These are phyloP conservation scores for Debaryomycetaceae sp. DNA, from an alignment of 1,139 yeast genomes.

Conservation along the genomic window DNA sequence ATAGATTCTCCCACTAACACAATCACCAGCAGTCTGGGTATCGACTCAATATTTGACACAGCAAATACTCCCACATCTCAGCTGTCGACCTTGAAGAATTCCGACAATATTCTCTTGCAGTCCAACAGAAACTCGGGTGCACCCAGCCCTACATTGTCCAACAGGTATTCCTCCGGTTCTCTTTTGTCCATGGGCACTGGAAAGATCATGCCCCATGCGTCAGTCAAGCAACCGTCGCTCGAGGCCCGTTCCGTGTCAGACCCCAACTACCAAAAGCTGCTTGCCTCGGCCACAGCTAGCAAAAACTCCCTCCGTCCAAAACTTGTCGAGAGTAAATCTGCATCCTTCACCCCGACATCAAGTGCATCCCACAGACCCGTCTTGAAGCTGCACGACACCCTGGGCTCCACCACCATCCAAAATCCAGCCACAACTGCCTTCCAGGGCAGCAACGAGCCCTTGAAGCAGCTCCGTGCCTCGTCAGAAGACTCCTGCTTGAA, in stretches of 20 bases:
- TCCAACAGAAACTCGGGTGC: slow-evolving; percentile 8
- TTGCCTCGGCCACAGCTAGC: slow-evolving; percentile 6
- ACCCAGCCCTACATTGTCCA: slow-evolving; percentile 41
- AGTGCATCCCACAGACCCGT: slow-evolving; percentile 8
- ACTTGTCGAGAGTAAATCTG: slow-evolving; percentile 29
- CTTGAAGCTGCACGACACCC: slow-evolving; percentile 14
- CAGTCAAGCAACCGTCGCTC: slow-evolving; percentile 15
- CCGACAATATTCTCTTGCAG: slow-evolving; percentile 10
- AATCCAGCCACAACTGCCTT: slow-evolving; percentile 6
- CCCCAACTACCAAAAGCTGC: slow-evolving; percentile 11
- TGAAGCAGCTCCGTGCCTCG: slow-evolving; percentile 82
- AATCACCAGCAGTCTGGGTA: not conserved
- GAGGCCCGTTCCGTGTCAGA: slow-evolving; percentile 10
- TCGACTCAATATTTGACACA: not conserved
- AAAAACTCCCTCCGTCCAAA: slow-evolving; percentile 22
- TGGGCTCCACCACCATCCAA: slow-evolving; percentile 12
- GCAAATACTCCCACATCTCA: slow-evolving; percentile 2
- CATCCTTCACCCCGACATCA: slow-evolving; percentile 15
- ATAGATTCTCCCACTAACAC: slow-evolving; percentile 33
- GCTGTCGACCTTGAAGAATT: slow-evolving; percentile 8
- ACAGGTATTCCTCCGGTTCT: slow-evolving; percentile 40
- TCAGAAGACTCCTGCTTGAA: slow-evolving; percentile 91
- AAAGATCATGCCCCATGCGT: slow-evolving; percentile 31
- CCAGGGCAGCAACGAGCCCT: slow-evolving; percentile 51
- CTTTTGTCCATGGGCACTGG: slow-evolving; percentile 43